Evolutionary conservation across 257 asterid species (phyloP).

Genomic region (Ajuga chamaepitys): DNA sequence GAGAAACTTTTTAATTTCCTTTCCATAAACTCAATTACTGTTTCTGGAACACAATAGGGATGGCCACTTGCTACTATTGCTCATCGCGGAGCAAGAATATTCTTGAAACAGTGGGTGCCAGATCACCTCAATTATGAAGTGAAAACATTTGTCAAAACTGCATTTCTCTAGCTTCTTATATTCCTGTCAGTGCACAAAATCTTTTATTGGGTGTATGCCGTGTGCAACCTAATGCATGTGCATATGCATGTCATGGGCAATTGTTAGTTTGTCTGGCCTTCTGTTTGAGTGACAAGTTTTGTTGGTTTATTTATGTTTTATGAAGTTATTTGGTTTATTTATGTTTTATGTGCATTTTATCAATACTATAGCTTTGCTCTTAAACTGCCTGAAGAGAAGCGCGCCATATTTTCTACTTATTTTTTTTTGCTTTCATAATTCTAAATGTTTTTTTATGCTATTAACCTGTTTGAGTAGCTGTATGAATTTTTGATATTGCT

Average conservation of each 20-base stretch:
- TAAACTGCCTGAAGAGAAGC: not conserved
- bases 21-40: not conserved
- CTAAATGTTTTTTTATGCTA: not conserved
- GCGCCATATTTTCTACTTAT: not conserved
- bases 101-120: not conserved
- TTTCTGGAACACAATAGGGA: not conserved
- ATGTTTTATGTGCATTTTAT: not conserved
- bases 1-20: not conserved
- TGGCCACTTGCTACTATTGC: not conserved
- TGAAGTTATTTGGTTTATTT: not conserved
- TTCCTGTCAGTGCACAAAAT: not conserved
- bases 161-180: not conserved
- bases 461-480: not conserved
- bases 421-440: not conserved
- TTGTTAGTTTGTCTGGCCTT: not conserved
- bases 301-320: not conserved
- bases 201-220: not conserved
- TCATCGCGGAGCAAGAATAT: not conserved
- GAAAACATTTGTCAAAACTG: not conserved
- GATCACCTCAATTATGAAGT: not conserved
- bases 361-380: not conserved
- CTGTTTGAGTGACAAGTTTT: not conserved
- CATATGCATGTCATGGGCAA: not conserved
- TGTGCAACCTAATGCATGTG: not conserved
- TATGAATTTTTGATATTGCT: constrained; percentile 7